phyloP scores from a whole-genome alignment of 2,329 filamentous ascomycete genomes.

The Xylaria polymorpha region DNA sequence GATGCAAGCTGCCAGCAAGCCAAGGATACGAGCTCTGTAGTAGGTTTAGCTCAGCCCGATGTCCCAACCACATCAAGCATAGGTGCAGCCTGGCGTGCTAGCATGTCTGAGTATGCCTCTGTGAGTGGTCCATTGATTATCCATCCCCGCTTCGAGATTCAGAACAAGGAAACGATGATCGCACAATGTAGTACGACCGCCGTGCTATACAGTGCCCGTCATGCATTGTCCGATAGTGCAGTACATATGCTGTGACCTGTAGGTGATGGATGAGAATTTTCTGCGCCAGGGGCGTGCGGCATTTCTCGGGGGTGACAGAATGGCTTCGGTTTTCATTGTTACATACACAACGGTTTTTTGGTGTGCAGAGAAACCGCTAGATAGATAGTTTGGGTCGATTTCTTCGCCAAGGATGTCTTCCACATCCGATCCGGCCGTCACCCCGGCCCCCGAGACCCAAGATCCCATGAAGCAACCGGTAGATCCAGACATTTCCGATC shows the following conservation, averaged over 20 bases:
- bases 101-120: background rate
- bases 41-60: slow-evolving; percentile 1
- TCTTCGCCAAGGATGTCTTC: slow-evolving; percentile 33
- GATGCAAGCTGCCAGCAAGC: background rate
- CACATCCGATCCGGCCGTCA: slow-evolving; percentile 31
- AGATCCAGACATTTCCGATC: slow-evolving; percentile 21
- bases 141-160: slow-evolving; percentile 2
- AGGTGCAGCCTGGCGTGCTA: background rate
- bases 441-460: slow-evolving; percentile 25
- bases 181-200: background rate
- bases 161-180: slow-evolving; percentile 4
- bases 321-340: background rate
- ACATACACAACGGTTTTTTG: slow-evolving; percentile 13
- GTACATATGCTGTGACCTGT: background rate
- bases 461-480: slow-evolving; percentile 19
- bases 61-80: slow-evolving; percentile 2
- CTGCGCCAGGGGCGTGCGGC: background rate
- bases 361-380: background rate
- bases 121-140: slow-evolving; percentile 2
- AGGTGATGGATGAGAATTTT: slow-evolving; percentile 1
- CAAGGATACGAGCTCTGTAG: background rate
- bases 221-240: background rate
- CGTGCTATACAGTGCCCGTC: background rate
- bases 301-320: slow-evolving; percentile 3
- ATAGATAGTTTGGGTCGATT: slow-evolving; percentile 6